Base-by-base conservation (phyloP, 73 alveolate species). In the Paramecium sexaurelia region DNA sequence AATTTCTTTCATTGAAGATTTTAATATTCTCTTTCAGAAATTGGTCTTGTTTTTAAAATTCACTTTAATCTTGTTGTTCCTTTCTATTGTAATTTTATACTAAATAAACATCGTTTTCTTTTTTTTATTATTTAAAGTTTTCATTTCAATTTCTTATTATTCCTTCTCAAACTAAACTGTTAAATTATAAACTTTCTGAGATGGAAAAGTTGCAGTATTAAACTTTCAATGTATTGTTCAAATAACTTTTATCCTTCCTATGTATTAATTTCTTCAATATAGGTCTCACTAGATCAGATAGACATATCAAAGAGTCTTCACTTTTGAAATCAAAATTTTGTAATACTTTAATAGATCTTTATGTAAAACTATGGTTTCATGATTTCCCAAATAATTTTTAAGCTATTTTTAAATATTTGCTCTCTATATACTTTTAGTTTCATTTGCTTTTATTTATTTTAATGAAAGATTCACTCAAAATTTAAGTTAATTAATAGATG, bases 171-270 rank as follows among this genome's bases (percentile, higher is more conserved):
- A 78, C 94, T 91, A 88, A 2, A 66, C 56, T 19, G 17, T 82
- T 27, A 88, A 88, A 69, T 88, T 82, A 33, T 88, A 88, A 47
- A 56, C 68, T 43, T 88, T 88, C 35, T 88, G 36, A 20, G 73
- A 56, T 15, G 94, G 94, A 55, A 88, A 68, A 13, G 94, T 68
- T 7, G 94, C 94, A 36, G 94, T 88, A 26, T 88, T 88, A 88
- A 88, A 32, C 87, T 55, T 69, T 88, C 94, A 39, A 88, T 75
- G 43, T 55, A 88, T 17, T 88, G 91, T 68, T 88, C 94, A 51
- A 88, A 88, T n/a, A 39, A 39, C 36, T 56, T 88, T 61, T 71
- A 69, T 22, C 71, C 94, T 33, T 88, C 94, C 11, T 69, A 36
- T 39, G 85, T 57, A 10, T 84, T 68, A 10, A 69, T 45, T 17